Evolutionary conservation across 2,329 filamentous ascomycete genomes (phyloP).

Genomic region (Phaeoacremonium minimum): DNA sequence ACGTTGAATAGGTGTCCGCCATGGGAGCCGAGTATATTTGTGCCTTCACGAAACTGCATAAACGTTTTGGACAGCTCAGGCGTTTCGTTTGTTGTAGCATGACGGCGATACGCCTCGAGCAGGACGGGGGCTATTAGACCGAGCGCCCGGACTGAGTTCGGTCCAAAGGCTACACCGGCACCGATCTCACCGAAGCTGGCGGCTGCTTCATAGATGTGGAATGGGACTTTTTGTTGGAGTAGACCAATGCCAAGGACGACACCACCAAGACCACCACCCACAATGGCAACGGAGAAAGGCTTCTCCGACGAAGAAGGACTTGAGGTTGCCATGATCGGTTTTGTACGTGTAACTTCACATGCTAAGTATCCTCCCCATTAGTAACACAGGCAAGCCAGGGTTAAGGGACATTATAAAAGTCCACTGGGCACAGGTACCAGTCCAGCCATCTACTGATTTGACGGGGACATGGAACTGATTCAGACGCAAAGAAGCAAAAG

Average conservation of each 20-base stretch:
- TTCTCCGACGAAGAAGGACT: conserved; percentile 1
- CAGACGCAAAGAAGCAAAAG: no score
- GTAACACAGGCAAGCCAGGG: no score
- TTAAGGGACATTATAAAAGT: no score
- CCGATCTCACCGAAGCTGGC: conserved; percentile 52
- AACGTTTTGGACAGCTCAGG: conserved; percentile 5
- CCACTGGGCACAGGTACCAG: no score
- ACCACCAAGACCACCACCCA: conserved; percentile 57
- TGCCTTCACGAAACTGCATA: conserved; percentile 2
- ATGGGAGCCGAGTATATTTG: neutral
- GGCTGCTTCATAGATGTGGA: conserved; percentile 54
- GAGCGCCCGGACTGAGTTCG: conserved; percentile 52
- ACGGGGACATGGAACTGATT: no score
- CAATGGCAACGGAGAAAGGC: conserved; percentile 38
- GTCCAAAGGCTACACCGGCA: conserved; percentile 51
- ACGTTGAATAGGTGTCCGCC: conserved; percentile 7
- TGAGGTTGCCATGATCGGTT: neutral
- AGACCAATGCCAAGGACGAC: conserved; percentile 50
- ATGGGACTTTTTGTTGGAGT: conserved; percentile 16
- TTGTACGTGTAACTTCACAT: no score
- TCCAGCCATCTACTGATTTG: no score
- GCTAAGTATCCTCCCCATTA: no score
- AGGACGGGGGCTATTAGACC: conserved; percentile 42
- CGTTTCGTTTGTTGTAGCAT: conserved; percentile 14
- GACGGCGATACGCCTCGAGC: conserved; percentile 32